These are phyloP conservation scores for Yamadazyma aaseri DNA, from an alignment of 1,139 yeast genomes.

Conservation along the genomic window DNA sequence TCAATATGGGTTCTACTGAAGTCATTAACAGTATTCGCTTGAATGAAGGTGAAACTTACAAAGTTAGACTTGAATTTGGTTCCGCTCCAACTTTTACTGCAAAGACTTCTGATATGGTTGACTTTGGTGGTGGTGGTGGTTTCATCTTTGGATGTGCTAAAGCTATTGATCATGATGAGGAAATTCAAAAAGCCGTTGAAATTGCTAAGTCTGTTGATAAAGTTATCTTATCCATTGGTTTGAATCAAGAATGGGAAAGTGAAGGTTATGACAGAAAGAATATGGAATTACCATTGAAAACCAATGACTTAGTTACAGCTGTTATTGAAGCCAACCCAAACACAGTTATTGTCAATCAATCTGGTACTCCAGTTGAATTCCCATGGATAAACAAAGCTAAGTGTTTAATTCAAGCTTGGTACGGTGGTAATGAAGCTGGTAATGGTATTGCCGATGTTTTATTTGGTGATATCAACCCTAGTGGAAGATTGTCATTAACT, in stretches of 20 bases:
- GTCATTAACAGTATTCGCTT: constrained; percentile 37
- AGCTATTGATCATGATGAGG: constrained; percentile 20
- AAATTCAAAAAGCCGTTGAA: constrained; percentile 23
- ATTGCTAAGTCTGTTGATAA: constrained; percentile 32
- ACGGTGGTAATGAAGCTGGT: constrained; percentile 32
- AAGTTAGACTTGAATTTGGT: constrained; percentile 50
- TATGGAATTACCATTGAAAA: constrained; percentile 44
- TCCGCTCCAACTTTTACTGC: constrained; percentile 44
- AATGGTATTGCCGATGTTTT: constrained; percentile 25
- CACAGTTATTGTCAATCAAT: constrained; percentile 54
- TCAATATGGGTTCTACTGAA: constrained; percentile 49
- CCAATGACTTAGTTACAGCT: constrained; percentile 47
- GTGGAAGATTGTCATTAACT: constrained; percentile 31
- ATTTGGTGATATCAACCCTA: constrained; percentile 25
- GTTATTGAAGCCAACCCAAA: constrained; percentile 50
- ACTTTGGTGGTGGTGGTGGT: constrained; percentile 30
- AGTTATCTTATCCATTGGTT: constrained; percentile 43
- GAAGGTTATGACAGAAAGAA: constrained; percentile 33
- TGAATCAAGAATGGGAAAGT: constrained; percentile 34
- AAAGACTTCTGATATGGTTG: constrained; percentile 15
- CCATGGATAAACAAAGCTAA: constrained; percentile 53
- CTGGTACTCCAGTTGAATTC: constrained; percentile 64
- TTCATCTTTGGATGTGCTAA: constrained; percentile 26
- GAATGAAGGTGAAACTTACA: constrained; percentile 40
- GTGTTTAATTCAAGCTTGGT: constrained; percentile 51